Evolutionary conservation across 805 yeast species (phyloP).

Genomic region (Pichia cabralensis): DNA sequence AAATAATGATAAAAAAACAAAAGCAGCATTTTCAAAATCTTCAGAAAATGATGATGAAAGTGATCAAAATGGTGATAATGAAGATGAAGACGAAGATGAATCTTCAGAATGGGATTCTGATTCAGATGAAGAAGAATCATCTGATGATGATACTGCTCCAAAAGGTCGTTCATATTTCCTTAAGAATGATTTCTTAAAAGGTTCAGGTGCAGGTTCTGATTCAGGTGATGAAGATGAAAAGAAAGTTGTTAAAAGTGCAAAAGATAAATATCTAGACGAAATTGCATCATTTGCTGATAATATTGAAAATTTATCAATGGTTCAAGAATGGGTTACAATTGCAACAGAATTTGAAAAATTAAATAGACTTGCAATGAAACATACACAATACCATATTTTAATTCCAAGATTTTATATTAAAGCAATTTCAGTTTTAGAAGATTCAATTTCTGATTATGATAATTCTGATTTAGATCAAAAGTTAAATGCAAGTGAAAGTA

Average conservation of each 20-base stretch:
- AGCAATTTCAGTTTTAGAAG: slow-evolving; percentile 64
- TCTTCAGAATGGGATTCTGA: slow-evolving; percentile 29
- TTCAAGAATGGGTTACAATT: slow-evolving; percentile 71
- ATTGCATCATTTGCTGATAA: slow-evolving; percentile 56
- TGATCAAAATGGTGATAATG: slow-evolving; percentile 1
- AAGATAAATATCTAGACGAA: slow-evolving; percentile 87
- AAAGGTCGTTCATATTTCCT: slow-evolving; percentile 47
- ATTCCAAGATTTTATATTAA: slow-evolving; percentile 66
- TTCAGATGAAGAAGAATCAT: slow-evolving; percentile 30
- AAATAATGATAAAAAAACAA: slow-evolving; percentile 1
- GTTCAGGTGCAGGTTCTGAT: slow-evolving; percentile 31
- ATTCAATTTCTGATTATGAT: slow-evolving; percentile 41
- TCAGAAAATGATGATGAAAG: slow-evolving; percentile 3
- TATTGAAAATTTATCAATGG: slow-evolving; percentile 58
- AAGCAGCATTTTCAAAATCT: slow-evolving; percentile 1
- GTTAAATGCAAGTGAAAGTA: slow-evolving; percentile 71
- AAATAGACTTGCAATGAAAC: slow-evolving; percentile 53
- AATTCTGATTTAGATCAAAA: slow-evolving; percentile 48
- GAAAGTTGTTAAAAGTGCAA: slow-evolving; percentile 85
- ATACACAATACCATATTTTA: slow-evolving; percentile 65
- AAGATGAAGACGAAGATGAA: slow-evolving; percentile 16
- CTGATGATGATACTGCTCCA: slow-evolving; percentile 36
- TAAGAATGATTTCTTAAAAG: slow-evolving; percentile 38
- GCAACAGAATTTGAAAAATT: slow-evolving; percentile 72
- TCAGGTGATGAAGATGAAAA: slow-evolving; percentile 49